Evolutionary conservation across 768 basidiomycete genomes (phyloP).

Genomic region (Pisolithus microcarpus): DNA sequence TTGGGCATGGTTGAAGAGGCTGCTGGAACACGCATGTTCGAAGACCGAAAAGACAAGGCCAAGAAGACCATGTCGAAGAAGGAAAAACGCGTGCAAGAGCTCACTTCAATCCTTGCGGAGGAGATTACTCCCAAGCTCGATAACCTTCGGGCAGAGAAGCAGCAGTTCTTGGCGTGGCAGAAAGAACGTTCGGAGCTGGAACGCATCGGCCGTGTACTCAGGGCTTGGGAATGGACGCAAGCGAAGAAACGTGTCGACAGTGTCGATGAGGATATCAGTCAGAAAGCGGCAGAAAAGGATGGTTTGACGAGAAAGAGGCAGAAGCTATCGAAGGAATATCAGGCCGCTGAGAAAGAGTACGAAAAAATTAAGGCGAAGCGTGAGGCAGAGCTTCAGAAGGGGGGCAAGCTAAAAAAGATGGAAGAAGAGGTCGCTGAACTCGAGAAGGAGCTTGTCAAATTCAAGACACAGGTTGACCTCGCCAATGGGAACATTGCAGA

Average conservation of each 20-base stretch:
- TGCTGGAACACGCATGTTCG: constrained; percentile 98
- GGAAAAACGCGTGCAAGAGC: constrained; percentile 90
- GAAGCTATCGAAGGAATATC: constrained; percentile 45
- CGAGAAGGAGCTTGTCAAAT: constrained; percentile 75
- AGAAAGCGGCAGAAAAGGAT: constrained; percentile 43
- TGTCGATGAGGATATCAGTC: constrained; percentile 51
- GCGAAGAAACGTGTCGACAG: constrained; percentile 42
- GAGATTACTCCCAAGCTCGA: constrained; percentile 95
- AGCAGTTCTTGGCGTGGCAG: constrained; percentile 82
- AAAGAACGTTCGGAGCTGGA: constrained; percentile 87
- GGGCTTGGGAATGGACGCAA: constrained; percentile 85
- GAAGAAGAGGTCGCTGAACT: constrained; percentile 73
- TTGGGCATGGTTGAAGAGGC: constrained; percentile 99
- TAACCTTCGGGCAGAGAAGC: constrained; percentile 82
- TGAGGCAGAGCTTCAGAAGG: constrained; percentile 86
- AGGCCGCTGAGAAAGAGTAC: constrained; percentile 61
- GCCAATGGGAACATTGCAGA: constrained; percentile 68
- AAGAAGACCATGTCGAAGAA: constrained; percentile 95
- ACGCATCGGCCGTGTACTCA: constrained; percentile 68
- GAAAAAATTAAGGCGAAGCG: constrained; percentile 63
- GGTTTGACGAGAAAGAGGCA: constrained; percentile 41
- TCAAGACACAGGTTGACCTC: constrained; percentile 81
- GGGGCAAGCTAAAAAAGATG: constrained; percentile 83
- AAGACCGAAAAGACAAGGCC: constrained; percentile 96
- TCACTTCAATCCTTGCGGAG: constrained; percentile 69